Conservation (phyloP, 768 basidiomycete species). For the Suillus occidentalis region DNA sequence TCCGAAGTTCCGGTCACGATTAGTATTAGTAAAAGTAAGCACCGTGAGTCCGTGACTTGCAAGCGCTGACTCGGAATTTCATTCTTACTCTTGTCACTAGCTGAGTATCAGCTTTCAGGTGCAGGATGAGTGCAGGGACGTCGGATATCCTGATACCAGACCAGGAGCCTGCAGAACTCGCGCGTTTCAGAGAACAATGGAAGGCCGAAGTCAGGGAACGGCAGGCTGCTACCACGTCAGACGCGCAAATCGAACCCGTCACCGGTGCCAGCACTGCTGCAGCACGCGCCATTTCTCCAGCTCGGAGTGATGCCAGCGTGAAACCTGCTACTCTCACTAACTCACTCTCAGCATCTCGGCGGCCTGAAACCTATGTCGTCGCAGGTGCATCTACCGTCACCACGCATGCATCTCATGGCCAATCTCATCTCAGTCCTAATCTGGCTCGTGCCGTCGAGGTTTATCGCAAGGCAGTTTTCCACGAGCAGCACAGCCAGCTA, state of each 20-base stretch:
- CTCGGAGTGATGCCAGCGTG: constrained; percentile 3
- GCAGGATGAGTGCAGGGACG: background rate
- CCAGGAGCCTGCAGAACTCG: constrained; percentile 62
- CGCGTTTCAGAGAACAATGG: constrained; percentile 73
- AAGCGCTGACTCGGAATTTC: background rate
- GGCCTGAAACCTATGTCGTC: constrained; percentile 13
- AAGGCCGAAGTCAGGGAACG: constrained; percentile 56
- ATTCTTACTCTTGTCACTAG: background rate
- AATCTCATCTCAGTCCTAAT: constrained; percentile 31
- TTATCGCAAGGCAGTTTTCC: constrained; percentile 69
- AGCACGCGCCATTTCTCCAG: constrained; percentile 10
- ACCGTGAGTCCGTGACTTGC: no score
- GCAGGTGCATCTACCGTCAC: constrained; percentile 16
- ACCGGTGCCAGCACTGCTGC: constrained; percentile 9
- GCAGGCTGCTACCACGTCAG: constrained; percentile 17
- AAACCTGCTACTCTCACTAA: constrained; percentile 1
- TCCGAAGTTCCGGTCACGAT: background rate
- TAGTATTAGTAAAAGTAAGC: background rate
- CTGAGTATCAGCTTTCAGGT: background rate
- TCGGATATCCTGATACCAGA: constrained; percentile 9
- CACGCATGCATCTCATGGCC: constrained; percentile 25
- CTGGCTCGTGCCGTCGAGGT: constrained; percentile 56
- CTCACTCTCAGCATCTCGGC: constrained; percentile 1
- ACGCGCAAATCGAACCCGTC: background rate
- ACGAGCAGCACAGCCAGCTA: constrained; percentile 72